A percentile compares a stretch with the other conserved stretches of the same genome.
phyloP scores from a whole-genome alignment of 768 basidiomycete species.

The Myochromella boudieri region DNA sequence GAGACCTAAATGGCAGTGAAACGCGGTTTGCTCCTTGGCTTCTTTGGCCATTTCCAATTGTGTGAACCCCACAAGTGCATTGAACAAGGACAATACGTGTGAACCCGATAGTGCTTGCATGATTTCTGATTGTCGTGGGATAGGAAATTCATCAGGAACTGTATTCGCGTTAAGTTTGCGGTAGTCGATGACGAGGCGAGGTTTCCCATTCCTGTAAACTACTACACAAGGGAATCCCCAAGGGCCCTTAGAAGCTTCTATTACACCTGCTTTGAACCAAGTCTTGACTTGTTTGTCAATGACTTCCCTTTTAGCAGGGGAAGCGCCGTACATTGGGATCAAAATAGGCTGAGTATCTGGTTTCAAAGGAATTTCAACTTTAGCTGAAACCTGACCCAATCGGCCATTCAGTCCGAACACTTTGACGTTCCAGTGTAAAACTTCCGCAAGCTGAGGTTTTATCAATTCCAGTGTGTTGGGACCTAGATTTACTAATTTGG shows the following conservation, averaged over 20 bases:
- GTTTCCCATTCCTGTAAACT: slow-evolving; percentile 36
- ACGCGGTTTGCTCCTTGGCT: slow-evolving; percentile 34
- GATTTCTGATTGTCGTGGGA: slow-evolving; percentile 24
- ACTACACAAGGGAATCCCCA: slow-evolving; percentile 34
- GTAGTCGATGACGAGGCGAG: slow-evolving; percentile 34
- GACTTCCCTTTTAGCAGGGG: slow-evolving; percentile 26
- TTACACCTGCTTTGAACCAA: slow-evolving; percentile 34
- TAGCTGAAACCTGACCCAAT: slow-evolving; percentile 13
- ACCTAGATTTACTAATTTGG: neutral
- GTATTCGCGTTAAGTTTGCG: slow-evolving; percentile 20
- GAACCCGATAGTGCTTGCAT: slow-evolving; percentile 28
- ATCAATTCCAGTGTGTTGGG: slow-evolving; percentile 1
- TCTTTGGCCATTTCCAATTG: slow-evolving; percentile 31
- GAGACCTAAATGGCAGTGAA: slow-evolving; percentile 37
- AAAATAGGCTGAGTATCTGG: slow-evolving; percentile 26
- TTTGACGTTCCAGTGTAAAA: slow-evolving; percentile 4
- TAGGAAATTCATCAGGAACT: slow-evolving; percentile 24
- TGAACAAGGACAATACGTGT: slow-evolving; percentile 31
- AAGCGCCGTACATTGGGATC: slow-evolving; percentile 21
- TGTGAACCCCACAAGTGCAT: slow-evolving; percentile 39
- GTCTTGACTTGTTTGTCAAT: slow-evolving; percentile 27
- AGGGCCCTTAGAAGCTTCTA: slow-evolving; percentile 38
- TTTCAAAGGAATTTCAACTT: slow-evolving; percentile 25
- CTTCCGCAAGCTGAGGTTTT: slow-evolving; percentile 11
- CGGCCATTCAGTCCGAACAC: slow-evolving; percentile 1